Evolutionary conservation across 2,329 filamentous ascomycete genomes (phyloP).

Genomic region (Monilinia vaccinii-corymbosi): DNA sequence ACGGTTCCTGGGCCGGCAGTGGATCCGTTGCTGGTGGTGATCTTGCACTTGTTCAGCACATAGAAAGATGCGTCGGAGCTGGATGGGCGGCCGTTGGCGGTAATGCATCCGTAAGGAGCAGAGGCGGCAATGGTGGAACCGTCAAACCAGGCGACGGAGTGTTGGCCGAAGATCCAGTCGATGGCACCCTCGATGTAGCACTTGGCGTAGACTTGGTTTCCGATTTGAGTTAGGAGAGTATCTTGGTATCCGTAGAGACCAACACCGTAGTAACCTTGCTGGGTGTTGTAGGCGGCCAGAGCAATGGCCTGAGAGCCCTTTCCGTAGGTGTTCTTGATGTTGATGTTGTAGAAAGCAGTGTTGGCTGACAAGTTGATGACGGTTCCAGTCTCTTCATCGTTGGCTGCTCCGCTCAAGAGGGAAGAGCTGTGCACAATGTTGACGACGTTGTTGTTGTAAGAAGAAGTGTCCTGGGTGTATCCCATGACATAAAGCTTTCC

Average conservation of each 20-base stretch:
- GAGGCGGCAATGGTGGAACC: constrained; percentile 38
- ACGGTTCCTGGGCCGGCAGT: constrained; percentile 33
- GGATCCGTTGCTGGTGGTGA: constrained; percentile 35
- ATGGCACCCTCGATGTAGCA: constrained; percentile 48
- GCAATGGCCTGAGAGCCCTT: constrained; percentile 44
- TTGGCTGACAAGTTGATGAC: constrained; percentile 34
- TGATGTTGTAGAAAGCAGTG: constrained; percentile 51
- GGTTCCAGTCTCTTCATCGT: constrained; percentile 34
- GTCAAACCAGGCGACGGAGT: constrained; percentile 35
- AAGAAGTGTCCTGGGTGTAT: constrained; percentile 38
- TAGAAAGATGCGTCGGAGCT: constrained; percentile 38
- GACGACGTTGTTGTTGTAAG: constrained; percentile 42
- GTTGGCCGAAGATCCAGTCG: constrained; percentile 51
- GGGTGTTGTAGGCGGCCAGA: constrained; percentile 39
- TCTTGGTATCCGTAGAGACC: constrained; percentile 49
- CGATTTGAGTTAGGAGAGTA: constrained; percentile 41
- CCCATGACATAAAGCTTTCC: constrained; percentile 46
- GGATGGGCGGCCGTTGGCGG: constrained; percentile 36
- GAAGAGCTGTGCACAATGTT: constrained; percentile 35
- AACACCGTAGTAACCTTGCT: constrained; percentile 49
- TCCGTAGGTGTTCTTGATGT: constrained; percentile 44
- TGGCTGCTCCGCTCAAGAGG: constrained; percentile 32
- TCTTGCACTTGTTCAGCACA: constrained; percentile 39
- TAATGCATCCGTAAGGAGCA: constrained; percentile 28
- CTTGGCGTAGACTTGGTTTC: constrained; percentile 46